Percentiles rank a stretch among this genome's conserved stretches.
These are phyloP conservation scores for Starmera dryadoides DNA, from an alignment of 805 yeast species.

Conservation along the genomic window DNA sequence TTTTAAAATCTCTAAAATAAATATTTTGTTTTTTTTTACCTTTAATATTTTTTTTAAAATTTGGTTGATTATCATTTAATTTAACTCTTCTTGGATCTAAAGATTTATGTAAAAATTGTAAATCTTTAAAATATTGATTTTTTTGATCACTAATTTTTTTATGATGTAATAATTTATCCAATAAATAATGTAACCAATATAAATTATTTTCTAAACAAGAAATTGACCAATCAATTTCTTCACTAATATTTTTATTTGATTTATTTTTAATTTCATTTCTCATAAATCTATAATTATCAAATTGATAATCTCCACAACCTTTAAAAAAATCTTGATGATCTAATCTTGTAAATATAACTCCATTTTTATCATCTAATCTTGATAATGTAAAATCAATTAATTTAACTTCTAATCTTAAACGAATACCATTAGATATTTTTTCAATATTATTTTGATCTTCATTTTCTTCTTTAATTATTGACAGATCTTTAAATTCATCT, in stretches of 20 bases:
- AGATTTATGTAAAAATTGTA: conserved; percentile 23
- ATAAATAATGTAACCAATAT: conserved; percentile 59
- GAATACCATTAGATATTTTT: background rate
- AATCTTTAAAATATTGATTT: conserved; percentile 17
- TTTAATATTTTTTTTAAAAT: conserved; percentile 7
- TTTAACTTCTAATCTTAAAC: conserved; percentile 25
- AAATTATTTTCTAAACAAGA: conserved; percentile 45
- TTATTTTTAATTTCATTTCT: conserved; percentile 22
- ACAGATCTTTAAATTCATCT: conserved; percentile 15
- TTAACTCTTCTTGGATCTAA: conserved; percentile 27
- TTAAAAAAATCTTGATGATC: conserved; percentile 58
- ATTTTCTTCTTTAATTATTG: conserved; percentile 10
- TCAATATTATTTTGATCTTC: conserved; percentile 4
- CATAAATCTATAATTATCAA: conserved; percentile 55
- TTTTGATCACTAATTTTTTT: conserved; percentile 25
- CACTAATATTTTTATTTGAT: conserved; percentile 4
- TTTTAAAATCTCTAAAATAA: conserved; percentile 18
- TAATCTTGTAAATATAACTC: conserved; percentile 42
- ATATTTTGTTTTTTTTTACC: conserved; percentile 11
- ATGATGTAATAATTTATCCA: conserved; percentile 37
- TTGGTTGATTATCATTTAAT: conserved; percentile 12
- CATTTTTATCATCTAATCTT: conserved; percentile 31
- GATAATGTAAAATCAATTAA: conserved; percentile 54
- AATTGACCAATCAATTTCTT: conserved; percentile 39
- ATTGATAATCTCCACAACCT: conserved; percentile 55